Evolutionary conservation across 2,329 filamentous ascomycete species (phyloP), one percentile per base, ranked within the genome.

Genomic region (Microcera coccophila): DNA sequence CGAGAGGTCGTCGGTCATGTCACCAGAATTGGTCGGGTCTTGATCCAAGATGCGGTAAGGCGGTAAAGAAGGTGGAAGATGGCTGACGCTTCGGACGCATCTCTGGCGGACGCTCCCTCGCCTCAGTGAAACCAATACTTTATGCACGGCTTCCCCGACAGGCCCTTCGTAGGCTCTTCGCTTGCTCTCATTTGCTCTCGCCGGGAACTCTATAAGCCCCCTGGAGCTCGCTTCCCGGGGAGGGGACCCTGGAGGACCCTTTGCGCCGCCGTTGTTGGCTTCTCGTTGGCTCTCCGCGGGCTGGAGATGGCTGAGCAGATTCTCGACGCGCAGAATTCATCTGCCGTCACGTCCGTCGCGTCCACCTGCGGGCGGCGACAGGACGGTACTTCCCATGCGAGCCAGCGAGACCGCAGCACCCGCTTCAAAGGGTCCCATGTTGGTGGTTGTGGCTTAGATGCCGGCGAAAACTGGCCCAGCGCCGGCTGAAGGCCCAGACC

Each of bases 61-160:
- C 24, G 9, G 24, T 14, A n/a, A 28, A 28, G 24, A 28, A 9
- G 24, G 54, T 54, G 53, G 54, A 41, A 16, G 22, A 47, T 49
- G 50, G 52, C 55, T 54, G 45, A 49, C 50, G 40, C 29, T 16
- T 33, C 33, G n/a, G n/a, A n/a, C n/a, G n/a, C n/a, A n/a, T 26
- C 22, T 7, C 22, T 26, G 22, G 7, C 22, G 34, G 31, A 20
- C 29, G 40, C n/a, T n/a, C n/a, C n/a, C n/a, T n/a, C n/a, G n/a
- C n/a, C n/a, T n/a, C n/a, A n/a, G n/a, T n/a, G n/a, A n/a, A n/a
- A n/a, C 55, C 47, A 58, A 53, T 50, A 14, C 29, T 36, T 36
- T 40, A 26, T 40, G 32, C 42, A 49, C 35, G 33, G 36, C 44
- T 26, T 12, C 22, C 22, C 22, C 22, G 22, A 26, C 22, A 12